These are phyloP conservation scores for Umbelopsis vinacea DNA, from an alignment of 192 early-diverging fungal species.

Conservation along the genomic window DNA sequence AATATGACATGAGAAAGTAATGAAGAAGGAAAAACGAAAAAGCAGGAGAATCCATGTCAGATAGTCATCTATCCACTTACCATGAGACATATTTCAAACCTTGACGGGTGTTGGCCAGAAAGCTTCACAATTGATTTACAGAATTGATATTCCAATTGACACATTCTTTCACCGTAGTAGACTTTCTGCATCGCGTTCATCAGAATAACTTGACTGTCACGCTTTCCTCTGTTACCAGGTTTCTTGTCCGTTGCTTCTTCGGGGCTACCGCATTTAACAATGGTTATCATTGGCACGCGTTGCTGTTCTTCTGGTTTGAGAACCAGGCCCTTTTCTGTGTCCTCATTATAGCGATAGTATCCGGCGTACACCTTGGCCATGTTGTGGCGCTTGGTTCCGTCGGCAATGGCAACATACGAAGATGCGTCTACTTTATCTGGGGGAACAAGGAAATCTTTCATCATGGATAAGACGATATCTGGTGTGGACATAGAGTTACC, in stretches of 20 bases:
- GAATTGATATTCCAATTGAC: conserved; percentile 77
- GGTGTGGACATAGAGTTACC: conserved; percentile 76
- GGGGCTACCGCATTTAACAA: conserved; percentile 77
- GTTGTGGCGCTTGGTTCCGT: conserved; percentile 88
- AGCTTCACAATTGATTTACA: conserved; percentile 75
- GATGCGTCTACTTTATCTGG: conserved; percentile 69
- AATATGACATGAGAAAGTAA: conserved; percentile 58
- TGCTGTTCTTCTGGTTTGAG: conserved; percentile 49
- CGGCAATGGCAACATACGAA: conserved; percentile 87
- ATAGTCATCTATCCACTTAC: conserved; percentile 45
- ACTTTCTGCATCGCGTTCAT: conserved; percentile 92
- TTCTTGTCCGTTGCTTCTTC: conserved; percentile 67
- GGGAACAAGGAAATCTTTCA: conserved; percentile 72
- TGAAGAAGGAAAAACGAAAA: conserved; percentile 43
- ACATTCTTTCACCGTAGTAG: conserved; percentile 82
- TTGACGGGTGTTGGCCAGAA: conserved; percentile 69
- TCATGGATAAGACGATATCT: conserved; percentile 77
- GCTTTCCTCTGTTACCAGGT: conserved; percentile 88
- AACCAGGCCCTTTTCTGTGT: conserved; percentile 30
- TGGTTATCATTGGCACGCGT: conserved; percentile 71
- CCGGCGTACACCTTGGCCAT: conserved; percentile 93
- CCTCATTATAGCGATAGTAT: conserved; percentile 77
- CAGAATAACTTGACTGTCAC: conserved; percentile 92
- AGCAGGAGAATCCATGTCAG: no score
- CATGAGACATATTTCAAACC: conserved; percentile 78